phyloP scores from a whole-genome alignment of 768 basidiomycete species.

The Leccinellum luteum region DNA sequence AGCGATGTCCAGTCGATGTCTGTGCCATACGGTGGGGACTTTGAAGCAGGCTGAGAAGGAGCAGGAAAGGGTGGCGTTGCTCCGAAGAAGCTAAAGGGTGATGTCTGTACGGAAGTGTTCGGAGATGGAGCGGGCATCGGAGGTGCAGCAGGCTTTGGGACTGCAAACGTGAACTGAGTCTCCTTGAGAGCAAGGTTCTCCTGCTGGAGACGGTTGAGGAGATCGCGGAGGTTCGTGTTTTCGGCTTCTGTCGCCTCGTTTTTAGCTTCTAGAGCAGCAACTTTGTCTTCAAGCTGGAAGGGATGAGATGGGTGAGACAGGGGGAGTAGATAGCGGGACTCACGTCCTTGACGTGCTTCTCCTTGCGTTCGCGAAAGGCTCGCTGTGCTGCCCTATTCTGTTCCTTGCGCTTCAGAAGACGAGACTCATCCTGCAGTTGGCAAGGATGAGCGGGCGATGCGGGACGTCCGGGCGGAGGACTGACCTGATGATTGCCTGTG shows the following conservation, averaged over 20 bases:
- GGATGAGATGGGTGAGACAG: slow-evolving; percentile 8
- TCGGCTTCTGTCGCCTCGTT: slow-evolving; percentile 70
- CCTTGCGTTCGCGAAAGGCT: slow-evolving; percentile 95
- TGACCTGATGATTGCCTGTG: slow-evolving; percentile 35
- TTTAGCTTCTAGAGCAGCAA: slow-evolving; percentile 82
- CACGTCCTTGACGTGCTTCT: slow-evolving; percentile 96
- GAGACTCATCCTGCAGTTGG: slow-evolving; percentile 58
- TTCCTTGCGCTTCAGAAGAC: slow-evolving; percentile 87
- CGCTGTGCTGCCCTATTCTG: slow-evolving; percentile 97
- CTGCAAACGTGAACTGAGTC: slow-evolving; percentile 77
- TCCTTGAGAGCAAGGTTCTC: slow-evolving; percentile 86
- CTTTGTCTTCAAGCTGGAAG: slow-evolving; percentile 82
- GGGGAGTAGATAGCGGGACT: slow-evolving; percentile 32
- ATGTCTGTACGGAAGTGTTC: slow-evolving; percentile 17
- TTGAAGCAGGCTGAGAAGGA: slow-evolving; percentile 30
- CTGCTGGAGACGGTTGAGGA: slow-evolving; percentile 78
- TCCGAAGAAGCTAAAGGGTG: slow-evolving; percentile 29
- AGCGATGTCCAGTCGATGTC: slow-evolving; percentile 62
- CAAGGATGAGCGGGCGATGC: slow-evolving; percentile 4
- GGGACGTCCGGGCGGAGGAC: slow-evolving; percentile 1
- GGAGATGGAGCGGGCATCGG: slow-evolving; percentile 21
- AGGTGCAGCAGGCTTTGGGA: slow-evolving; percentile 47
- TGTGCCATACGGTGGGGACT: slow-evolving; percentile 17
- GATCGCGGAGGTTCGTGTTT: slow-evolving; percentile 87
- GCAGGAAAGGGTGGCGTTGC: slow-evolving; percentile 22